Base-by-base conservation (phyloP, 2,329 filamentous ascomycete species). In the Corynespora cassiicola region DNA sequence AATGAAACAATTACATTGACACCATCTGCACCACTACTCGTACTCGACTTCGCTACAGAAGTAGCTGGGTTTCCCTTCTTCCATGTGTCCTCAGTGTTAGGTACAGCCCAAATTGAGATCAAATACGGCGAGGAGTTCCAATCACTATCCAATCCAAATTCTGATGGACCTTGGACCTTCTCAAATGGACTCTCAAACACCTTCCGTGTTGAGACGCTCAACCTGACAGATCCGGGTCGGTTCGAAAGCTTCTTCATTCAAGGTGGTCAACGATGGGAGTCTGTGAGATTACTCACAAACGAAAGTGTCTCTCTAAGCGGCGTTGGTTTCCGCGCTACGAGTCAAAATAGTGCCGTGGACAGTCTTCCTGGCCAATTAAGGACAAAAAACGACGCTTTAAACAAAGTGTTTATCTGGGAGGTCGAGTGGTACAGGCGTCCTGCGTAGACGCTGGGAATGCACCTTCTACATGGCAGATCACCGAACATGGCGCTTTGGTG, bases 241-340 rank as follows among this genome's bases (percentile, higher is more conserved):
- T 15, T 62, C 0, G 38, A 64, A 6, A 66, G 61, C 1, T 67
- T 57, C 14, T 63, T 74, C 23, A 38, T 73, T 0, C 71, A 74
- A 46, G 72, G 70, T 4, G 69, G 67, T 0, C 68, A 71, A 44
- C 50, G 66, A 45, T 75, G 70, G 70, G 59, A 72, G 40, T 63
- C 66, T 0, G 49, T 73, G 16, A 54, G 56, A 2, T 51, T 74
- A 0, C 48, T 74, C 12, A 69, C 63, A 0, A 56, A 68, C 15
- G 56, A 51, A 1, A 54, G 54, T 2, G 41, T 74, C 3, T 56
- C 49, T 0, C 58, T 75, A 32, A 48, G 42, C 5, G 31, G 40
- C 2, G 39, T 70, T 2, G 70, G 71, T 0, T 59, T 72, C 9
- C 52, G 50, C 28, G 39, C 56, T 1, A 69, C 61, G 2, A 56